Evolutionary conservation across 805 yeast genomes (phyloP).

Genomic region (Teunomyces kruisii): DNA sequence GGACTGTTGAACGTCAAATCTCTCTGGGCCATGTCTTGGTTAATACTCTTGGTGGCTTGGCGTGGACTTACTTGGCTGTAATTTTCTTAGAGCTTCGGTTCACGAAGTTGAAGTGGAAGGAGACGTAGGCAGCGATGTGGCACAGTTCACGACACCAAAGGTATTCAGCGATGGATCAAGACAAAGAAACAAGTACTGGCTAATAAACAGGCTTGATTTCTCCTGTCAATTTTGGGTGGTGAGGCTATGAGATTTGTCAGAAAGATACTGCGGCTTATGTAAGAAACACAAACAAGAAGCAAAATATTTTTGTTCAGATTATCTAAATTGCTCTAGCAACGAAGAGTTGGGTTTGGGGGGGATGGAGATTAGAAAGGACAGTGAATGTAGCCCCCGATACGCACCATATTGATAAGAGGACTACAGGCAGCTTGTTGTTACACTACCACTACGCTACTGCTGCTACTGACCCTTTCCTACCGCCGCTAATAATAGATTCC

Average conservation of each 20-base stretch:
- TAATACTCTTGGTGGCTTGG: background rate
- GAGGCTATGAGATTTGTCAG: slow-evolving; percentile 5
- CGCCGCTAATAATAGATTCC: too few relatives aligned
- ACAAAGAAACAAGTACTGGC: background rate
- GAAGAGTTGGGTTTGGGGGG: background rate
- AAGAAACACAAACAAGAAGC: background rate
- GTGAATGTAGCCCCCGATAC: too few relatives aligned
- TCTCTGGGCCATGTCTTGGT: slow-evolving; percentile 20
- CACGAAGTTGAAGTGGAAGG: too few relatives aligned
- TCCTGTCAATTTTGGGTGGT: slow-evolving; percentile 1
- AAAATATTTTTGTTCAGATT: background rate
- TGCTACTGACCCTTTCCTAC: too few relatives aligned
- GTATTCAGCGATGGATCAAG: background rate
- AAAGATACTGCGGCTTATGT: background rate
- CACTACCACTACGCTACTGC: too few relatives aligned
- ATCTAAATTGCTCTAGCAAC: background rate
- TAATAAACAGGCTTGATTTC: background rate
- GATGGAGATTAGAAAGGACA: too few relatives aligned
- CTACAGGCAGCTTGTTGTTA: too few relatives aligned
- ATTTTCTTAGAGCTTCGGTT: too few relatives aligned
- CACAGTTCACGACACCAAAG: background rate
- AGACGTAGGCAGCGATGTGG: too few relatives aligned
- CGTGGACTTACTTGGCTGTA: background rate
- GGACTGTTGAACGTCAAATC: slow-evolving; percentile 33
- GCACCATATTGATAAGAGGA: too few relatives aligned